Conservation (phyloP, 164 flowering plant genomes). For the Macadamia integrifolia region DNA sequence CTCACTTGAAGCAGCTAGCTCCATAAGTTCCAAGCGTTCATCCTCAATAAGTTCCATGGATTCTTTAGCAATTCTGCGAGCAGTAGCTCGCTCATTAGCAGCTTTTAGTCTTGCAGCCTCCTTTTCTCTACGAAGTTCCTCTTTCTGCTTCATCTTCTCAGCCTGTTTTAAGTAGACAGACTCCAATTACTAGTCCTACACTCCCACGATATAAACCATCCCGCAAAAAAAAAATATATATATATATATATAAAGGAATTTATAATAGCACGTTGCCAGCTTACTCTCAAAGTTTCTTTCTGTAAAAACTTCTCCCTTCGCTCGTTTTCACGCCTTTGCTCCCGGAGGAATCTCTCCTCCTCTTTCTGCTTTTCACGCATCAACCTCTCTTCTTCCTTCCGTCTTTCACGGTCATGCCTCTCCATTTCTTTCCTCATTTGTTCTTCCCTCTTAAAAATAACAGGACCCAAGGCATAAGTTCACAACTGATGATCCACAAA, state of each 20-base stretch:
- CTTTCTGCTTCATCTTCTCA: constrained; percentile 83
- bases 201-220: not conserved
- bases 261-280: constrained; percentile 5
- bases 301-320: constrained; percentile 73
- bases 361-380: constrained; percentile 86
- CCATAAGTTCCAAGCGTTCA: constrained; percentile 93
- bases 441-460: constrained; percentile 61
- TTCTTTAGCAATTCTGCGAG: constrained; percentile 89
- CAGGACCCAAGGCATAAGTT: constrained; percentile 8
- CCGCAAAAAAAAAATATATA: not conserved
- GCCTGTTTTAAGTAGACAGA: constrained; percentile 36
- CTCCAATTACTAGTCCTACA: not conserved
- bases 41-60: constrained; percentile 90
- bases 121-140: constrained; percentile 75
- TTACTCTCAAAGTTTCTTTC: constrained; percentile 70
- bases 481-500: constrained; percentile 2
- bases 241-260: no score
- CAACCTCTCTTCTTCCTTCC: constrained; percentile 87
- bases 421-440: constrained; percentile 90
- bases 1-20: constrained; percentile 63
- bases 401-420: constrained; percentile 83
- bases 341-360: constrained; percentile 73
- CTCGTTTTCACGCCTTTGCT: constrained; percentile 85
- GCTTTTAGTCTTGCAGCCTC: constrained; percentile 80
- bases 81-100: constrained; percentile 83